Conservation (phyloP, 331 rosid species). For the Quercus tomentella region DNA sequence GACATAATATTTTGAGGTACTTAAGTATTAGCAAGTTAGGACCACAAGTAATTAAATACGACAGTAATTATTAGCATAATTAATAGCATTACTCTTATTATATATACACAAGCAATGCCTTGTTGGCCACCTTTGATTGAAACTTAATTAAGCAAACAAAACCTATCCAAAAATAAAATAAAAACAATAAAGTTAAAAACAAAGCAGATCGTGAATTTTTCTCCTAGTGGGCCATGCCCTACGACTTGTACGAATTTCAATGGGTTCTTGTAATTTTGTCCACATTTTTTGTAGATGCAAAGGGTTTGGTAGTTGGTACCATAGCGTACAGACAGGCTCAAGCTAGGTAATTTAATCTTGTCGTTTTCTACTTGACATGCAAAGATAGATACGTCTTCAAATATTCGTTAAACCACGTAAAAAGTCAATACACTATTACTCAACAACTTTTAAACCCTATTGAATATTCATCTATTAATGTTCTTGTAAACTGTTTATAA, state of each 20-base stretch:
- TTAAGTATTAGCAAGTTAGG: no score
- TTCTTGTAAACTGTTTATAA: no score
- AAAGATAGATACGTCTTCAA: no score
- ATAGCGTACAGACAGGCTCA: not conserved
- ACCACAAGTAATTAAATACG: no score
- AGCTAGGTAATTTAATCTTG: not conserved
- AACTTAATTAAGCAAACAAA: no score
- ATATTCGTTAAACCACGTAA: not conserved
- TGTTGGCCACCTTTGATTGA: not conserved
- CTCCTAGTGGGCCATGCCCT: constrained; percentile 15
- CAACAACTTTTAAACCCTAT: no score
- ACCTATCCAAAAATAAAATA: no score
- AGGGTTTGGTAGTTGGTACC: not conserved
- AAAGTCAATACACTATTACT: not conserved
- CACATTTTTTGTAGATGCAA: not conserved
- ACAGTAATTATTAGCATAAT: no score
- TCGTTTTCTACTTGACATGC: not conserved
- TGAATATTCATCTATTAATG: no score
- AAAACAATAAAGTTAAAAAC: not conserved
- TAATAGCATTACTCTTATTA: no score
- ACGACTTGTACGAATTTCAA: not conserved
- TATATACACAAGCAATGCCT: not conserved
- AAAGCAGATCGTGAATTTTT: not conserved
- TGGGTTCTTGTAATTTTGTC: not conserved
- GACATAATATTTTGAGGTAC: no score